Base-by-base conservation (phyloP, 805 yeast genomes). In the Starmerella bombi region DNA sequence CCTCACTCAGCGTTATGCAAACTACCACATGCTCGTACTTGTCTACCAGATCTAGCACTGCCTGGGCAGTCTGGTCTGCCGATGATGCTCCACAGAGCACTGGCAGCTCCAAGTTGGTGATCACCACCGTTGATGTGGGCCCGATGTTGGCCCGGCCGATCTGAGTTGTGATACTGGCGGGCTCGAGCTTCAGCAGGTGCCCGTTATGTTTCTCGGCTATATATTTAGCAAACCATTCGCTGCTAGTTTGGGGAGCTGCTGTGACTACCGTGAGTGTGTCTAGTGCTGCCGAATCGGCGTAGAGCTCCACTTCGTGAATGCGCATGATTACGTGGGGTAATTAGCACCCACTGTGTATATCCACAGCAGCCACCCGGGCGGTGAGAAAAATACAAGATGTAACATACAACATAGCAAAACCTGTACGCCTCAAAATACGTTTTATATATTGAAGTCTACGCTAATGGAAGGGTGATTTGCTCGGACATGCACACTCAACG, bases 1-100 rank as follows among this genome's bases (percentile, higher is more conserved):
- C 64, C 2, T 63, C 59, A 40, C 49, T 40, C 16, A 69, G 70
- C 3, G 66, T 64, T 22, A 67, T 46, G 10, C 56, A 45, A 6
- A 67, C 55, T 7, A 71, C 57, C 53, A 31, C 57, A 43, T 38
- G 67, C 16, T 30, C 18, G 57, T 25, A 51, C 36, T 25, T 53
- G 54, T 37, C 59, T 3, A 38, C 63, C 14, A 73, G 46, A 30
- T 56, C 49, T 22, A 58, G 39, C 20, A 72, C 40, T 9, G 61
- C 58, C 18, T 50, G 41, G 9, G 65, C 46, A 20, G 72, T 48
- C 29, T 59, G 64, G 17, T 58, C 56, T 17, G 69, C 54, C 1
- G 61, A 21, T 7, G 20, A 18, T 1, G 15, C 15, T 5, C 34
- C 42, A 5, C 45, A 23, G 17, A 44, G 32, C 2, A 38, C 30